Conservation (phyloP, 495 filamentous ascomycete species). For the Penicillium verhagenii region DNA sequence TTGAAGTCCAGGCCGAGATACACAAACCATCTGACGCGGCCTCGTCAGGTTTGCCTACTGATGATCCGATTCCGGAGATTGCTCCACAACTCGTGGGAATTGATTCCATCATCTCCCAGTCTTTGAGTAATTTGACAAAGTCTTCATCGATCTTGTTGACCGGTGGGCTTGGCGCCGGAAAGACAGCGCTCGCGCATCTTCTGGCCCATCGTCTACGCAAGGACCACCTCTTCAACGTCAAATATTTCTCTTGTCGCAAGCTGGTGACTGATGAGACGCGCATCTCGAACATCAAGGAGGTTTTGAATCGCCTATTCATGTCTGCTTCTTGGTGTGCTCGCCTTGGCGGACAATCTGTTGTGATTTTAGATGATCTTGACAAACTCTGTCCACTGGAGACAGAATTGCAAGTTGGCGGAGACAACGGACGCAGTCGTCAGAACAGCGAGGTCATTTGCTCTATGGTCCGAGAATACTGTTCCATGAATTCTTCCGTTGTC, state of each 20-base stretch:
- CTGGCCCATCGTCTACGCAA: slow-evolving; percentile 65
- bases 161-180: slow-evolving; percentile 85
- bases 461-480: slow-evolving; percentile 78
- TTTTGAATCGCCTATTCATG: slow-evolving; percentile 77
- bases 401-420: slow-evolving; percentile 84
- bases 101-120: slow-evolving; percentile 68
- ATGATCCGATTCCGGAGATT: slow-evolving; percentile 51
- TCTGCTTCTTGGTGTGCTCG: slow-evolving; percentile 85
- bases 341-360: slow-evolving; percentile 74
- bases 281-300: slow-evolving; percentile 87
- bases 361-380: slow-evolving; percentile 91
- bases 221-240: slow-evolving; percentile 68
- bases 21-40: slow-evolving; percentile 54
- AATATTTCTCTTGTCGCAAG: slow-evolving; percentile 79
- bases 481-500: slow-evolving; percentile 71
- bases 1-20: slow-evolving; percentile 72
- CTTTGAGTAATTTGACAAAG: slow-evolving; percentile 71
- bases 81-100: slow-evolving; percentile 78
- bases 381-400: slow-evolving; percentile 88
- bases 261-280: slow-evolving; percentile 85
- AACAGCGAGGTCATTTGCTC: slow-evolving; percentile 86
- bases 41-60: slow-evolving; percentile 44
- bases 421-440: slow-evolving; percentile 88
- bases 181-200: slow-evolving; percentile 69
- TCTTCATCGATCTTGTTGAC: slow-evolving; percentile 86